phyloP scores from a whole-genome alignment of 768 basidiomycete species.

The Amanita pallidorosea region DNA sequence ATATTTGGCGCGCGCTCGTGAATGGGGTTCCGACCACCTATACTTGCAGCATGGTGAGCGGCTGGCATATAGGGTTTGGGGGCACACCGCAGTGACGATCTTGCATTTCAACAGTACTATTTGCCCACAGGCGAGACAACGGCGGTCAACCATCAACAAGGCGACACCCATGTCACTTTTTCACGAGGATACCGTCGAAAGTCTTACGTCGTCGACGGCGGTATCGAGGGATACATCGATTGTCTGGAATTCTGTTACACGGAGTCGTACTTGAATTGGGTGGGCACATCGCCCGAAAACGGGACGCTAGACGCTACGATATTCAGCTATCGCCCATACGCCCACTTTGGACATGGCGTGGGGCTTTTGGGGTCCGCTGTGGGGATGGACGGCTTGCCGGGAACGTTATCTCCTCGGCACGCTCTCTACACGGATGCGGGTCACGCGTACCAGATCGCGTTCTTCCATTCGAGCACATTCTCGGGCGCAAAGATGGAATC shows the following conservation, averaged over 20 bases:
- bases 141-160: constrained; percentile 36
- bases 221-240: constrained; percentile 30
- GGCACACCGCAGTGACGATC: background rate
- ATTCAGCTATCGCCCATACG: constrained; percentile 29
- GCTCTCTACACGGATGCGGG: constrained; percentile 25
- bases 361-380: constrained; percentile 33
- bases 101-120: constrained; percentile 24
- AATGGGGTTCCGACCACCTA: constrained; percentile 35
- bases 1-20: constrained; percentile 42
- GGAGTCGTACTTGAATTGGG: constrained; percentile 25
- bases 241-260: constrained; percentile 33
- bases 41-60: constrained; percentile 36
- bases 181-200: constrained; percentile 36
- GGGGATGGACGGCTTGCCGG: constrained; percentile 23
- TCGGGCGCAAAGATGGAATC: constrained; percentile 21
- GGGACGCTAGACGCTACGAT: constrained; percentile 32
- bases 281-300: constrained; percentile 22
- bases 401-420: constrained; percentile 23
- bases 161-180: constrained; percentile 31
- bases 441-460: constrained; percentile 26
- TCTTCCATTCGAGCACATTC: constrained; percentile 32
- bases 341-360: constrained; percentile 27
- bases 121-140: constrained; percentile 29
- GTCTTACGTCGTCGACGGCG: constrained; percentile 27
- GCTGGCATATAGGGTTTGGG: no score